Conservation (phyloP, 2,329 filamentous ascomycete species). For the Fusarium sp. region DNA sequence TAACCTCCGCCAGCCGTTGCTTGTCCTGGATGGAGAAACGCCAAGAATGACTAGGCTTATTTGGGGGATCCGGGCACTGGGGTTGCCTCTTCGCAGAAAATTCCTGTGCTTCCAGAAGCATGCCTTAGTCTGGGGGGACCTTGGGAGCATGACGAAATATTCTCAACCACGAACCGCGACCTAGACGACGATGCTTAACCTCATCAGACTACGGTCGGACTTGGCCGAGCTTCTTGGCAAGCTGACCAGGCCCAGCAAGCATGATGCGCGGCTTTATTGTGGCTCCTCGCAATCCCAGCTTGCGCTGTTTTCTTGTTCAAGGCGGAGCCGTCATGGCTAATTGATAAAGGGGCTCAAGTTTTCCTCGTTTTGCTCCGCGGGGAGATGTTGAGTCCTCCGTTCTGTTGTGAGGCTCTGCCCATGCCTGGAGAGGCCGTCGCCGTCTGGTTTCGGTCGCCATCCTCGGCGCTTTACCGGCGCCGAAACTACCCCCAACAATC, state of each 20-base stretch:
- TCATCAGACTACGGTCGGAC: constrained; percentile 46
- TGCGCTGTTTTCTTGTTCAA: constrained; percentile 42
- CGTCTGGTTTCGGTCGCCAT: constrained; percentile 41
- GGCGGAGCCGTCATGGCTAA: constrained; percentile 37
- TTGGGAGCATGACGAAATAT: constrained; percentile 40
- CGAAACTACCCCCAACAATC: constrained; percentile 39
- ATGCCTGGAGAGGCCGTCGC: constrained; percentile 26
- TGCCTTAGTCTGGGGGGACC: constrained; percentile 40
- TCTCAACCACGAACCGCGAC: constrained; percentile 32
- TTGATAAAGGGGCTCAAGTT: constrained; percentile 44
- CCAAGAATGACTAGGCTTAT: constrained; percentile 32
- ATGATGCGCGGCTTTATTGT: constrained; percentile 44
- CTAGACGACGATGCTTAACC: constrained; percentile 38
- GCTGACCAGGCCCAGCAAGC: constrained; percentile 47
- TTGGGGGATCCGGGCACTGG: constrained; percentile 22
- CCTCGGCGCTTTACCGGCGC: constrained; percentile 52
- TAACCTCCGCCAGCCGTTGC: constrained; percentile 38
- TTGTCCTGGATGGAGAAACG: constrained; percentile 34
- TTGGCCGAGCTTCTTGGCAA: constrained; percentile 46
- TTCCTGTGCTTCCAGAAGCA: constrained; percentile 52
- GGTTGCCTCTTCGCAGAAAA: constrained; percentile 40
- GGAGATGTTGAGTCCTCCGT: constrained; percentile 14
- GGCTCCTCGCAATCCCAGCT: constrained; percentile 37
- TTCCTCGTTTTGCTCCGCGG: constrained; percentile 40
- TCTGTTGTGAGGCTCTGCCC: constrained; percentile 38